Base-by-base conservation (phyloP, 2,329 filamentous ascomycete species). In the Hyphodiscus sp. region DNA sequence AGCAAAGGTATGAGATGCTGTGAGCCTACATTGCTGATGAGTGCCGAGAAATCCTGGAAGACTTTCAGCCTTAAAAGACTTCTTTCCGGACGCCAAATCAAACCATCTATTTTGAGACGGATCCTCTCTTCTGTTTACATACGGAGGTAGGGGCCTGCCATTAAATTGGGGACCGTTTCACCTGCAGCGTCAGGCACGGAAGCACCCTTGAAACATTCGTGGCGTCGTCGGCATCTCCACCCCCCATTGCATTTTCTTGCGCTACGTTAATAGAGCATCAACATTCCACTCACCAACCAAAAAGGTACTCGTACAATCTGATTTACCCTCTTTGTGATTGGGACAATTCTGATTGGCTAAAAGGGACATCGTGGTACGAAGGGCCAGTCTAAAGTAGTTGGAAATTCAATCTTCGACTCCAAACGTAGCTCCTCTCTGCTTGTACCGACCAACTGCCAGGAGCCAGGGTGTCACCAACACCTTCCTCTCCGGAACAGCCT, bases 381-480 rank as follows among this genome's bases (percentile, higher is more conserved):
- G 11, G 8, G 8, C 23, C 3, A 26, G 3, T 8, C 23, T n/a
- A 38, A 38, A 38, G 33, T 13, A 38, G 13, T 6, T 38, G 2
- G 16, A 10, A n/a, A 38, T 10, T 38, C 33, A 10, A 38, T 38
- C 4, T 15, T 38, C 33, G 16, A 38, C 33, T 38, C 11, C 11
- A 38, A n/a, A 4, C 33, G 33, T 10, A 38, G 23, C 23, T 26
- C 23, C 23, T 26, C 23, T 26, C 4, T 26, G 4, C 8, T 26
- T 26, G 23, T 26, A 26, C 23, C 23, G 23, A 8, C 23, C 23
- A 26, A 26, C 23, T 26, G 23, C 23, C 8, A 26, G 8, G 38
- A 51, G 43, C 26, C 55, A 46, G 9, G 20, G 45, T 45, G 50
- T 38, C 51, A 45, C 57, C 33, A n/a, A 38, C 2, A 38, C 33